Base-by-base conservation (phyloP, 495 filamentous ascomycete species). In the Darksidea phi region DNA sequence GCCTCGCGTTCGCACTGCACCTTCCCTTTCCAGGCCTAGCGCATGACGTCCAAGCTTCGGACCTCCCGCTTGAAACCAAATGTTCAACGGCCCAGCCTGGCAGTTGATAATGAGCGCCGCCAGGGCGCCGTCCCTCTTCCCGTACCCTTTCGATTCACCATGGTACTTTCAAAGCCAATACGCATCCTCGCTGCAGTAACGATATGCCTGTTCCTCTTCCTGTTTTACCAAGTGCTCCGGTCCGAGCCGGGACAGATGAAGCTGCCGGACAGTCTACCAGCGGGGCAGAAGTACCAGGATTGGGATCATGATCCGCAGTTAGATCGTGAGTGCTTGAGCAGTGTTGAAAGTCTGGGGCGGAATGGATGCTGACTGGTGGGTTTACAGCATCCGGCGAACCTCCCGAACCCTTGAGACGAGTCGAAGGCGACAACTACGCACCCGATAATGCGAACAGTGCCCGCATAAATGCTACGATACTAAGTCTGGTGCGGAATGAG, bases 401-500 rank as follows among this genome's bases (percentile, higher is more conserved):
- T 25, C 81, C 86, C 56, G 91, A 88, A 18, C 75, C 82, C 15
- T 75, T 97, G 60, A 82, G 80, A 68, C 80, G 86, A 72, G 82
- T 85, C n/a, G 57, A 68, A 21, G 75, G 74, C 45, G 82, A 86
- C 62, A 84, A 89, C 54, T 96, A 96, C 72, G 81, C 82, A 49
- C 85, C 88, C 20, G 82, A 89, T 61, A 85, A 85, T 73, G 74
- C 81, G 23, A 82, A 91, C 59, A 87, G 89, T 54, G 81, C 84
- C 52, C 88, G 94, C 63, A 93, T 93, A 72, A 91, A 93, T 72
- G 95, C 95, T 51, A 96, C 95, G 8, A 81, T 99, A 54, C 82
- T 99, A 63, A 84, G 89, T n/a, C 81, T 99, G 20, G 95, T 97
- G 38, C 86, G 95, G 51, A 97, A 99, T 68, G 83, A 87, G 65